A percentile compares a stretch with the other conserved stretches of the same genome.
Evolutionary conservation across 1,284 basidiomycete species (phyloP).

Genomic region (Ganoderma sinense): DNA sequence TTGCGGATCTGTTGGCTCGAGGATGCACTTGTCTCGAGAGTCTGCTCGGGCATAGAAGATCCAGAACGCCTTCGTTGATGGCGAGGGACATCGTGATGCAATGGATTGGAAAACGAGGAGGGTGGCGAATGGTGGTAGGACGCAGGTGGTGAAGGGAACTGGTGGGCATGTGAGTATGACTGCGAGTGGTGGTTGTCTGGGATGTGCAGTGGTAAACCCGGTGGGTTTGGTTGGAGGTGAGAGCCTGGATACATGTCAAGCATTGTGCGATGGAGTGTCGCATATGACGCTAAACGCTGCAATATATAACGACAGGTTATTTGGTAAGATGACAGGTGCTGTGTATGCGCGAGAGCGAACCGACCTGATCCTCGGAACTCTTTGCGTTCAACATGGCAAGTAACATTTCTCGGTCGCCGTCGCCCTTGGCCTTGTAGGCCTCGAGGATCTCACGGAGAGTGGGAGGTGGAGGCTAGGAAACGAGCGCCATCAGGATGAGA

Average conservation of each 20-base stretch:
- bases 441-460: constrained; percentile 83
- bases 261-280: constrained; percentile 71
- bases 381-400: constrained; percentile 90
- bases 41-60: constrained; percentile 24
- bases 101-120: constrained; percentile 15
- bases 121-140: constrained; percentile 39
- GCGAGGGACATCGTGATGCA: constrained; percentile 25
- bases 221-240: constrained; percentile 14
- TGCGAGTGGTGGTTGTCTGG: constrained; percentile 28
- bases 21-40: constrained; percentile 17
- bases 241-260: constrained; percentile 63
- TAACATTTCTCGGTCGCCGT: constrained; percentile 90
- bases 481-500: constrained; percentile 38
- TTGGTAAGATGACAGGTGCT: constrained; percentile 8
- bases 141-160: constrained; percentile 40
- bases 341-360: constrained; percentile 30
- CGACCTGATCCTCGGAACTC: constrained; percentile 86
- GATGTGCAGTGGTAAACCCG: constrained; percentile 32
- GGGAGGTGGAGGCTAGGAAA: constrained; percentile 71
- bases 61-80: constrained; percentile 32
- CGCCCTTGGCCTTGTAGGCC: constrained; percentile 84
- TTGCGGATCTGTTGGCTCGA: constrained; percentile 35
- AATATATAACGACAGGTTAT: neutral
- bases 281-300: constrained; percentile 74
- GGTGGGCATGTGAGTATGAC: constrained; percentile 30